Conservation (phyloP, 192 early-diverging fungal species). For the Dissophora globulifera region DNA sequence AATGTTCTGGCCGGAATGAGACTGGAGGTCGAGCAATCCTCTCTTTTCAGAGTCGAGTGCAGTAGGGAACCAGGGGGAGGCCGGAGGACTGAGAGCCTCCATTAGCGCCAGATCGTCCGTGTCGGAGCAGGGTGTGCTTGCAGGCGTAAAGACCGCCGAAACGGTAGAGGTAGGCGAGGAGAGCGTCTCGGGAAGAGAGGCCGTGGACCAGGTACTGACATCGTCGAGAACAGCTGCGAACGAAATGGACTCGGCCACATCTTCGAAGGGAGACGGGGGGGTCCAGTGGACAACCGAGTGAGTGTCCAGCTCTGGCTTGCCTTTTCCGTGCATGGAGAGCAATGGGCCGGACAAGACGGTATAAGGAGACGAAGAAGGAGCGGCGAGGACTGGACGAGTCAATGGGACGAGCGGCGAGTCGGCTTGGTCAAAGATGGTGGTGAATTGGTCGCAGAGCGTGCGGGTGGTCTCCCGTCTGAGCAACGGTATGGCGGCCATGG, state of each 20-base stretch:
- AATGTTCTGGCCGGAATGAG: background rate
- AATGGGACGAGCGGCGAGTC: background rate
- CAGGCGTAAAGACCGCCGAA: conserved; percentile 1
- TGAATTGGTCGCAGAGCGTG: conserved; percentile 37
- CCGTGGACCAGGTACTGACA: background rate
- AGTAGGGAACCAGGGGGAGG: conserved; percentile 26
- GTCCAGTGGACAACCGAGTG: too few species aligned
- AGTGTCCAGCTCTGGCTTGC: too few species aligned
- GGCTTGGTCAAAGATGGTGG: conserved; percentile 25
- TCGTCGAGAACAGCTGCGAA: too few species aligned
- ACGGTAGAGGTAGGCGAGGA: conserved; percentile 6
- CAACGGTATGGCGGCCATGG: background rate
- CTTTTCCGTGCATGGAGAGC: too few species aligned
- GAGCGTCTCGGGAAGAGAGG: background rate
- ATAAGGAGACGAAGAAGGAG: background rate
- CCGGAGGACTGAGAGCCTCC: conserved; percentile 22
- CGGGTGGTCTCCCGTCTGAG: conserved; percentile 23
- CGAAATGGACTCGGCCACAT: too few species aligned
- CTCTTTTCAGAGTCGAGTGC: background rate
- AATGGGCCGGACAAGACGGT: too few species aligned
- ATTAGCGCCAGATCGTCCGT: conserved; percentile 17
- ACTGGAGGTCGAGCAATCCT: background rate
- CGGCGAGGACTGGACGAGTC: background rate
- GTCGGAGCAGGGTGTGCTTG: conserved; percentile 16
- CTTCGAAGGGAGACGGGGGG: too few species aligned